Evolutionary conservation across 2,329 filamentous ascomycete genomes (phyloP).

Genomic region (Phaeoacremonium minimum): DNA sequence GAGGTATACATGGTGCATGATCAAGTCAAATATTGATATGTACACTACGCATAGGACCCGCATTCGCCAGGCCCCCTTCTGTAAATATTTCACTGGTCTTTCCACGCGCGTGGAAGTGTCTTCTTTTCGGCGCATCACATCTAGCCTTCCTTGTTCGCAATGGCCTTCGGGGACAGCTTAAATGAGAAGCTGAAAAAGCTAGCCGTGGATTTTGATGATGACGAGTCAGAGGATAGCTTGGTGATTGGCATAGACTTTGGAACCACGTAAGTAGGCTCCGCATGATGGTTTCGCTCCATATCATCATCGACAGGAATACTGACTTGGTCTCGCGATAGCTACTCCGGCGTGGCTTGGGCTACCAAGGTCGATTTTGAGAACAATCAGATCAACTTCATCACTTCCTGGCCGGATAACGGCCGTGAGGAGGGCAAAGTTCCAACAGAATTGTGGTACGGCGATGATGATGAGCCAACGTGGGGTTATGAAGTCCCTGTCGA

Average conservation of each 20-base stretch:
- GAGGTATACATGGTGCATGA: too few relatives aligned
- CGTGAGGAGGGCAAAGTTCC: slow-evolving; percentile 14
- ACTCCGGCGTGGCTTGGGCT: slow-evolving; percentile 22
- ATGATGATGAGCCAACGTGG: slow-evolving; percentile 11
- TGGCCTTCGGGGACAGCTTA: too few relatives aligned
- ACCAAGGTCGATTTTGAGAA: slow-evolving; percentile 6
- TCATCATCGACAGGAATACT: not conserved
- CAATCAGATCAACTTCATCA: slow-evolving; percentile 6
- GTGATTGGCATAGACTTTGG: slow-evolving; percentile 23
- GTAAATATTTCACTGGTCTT: not conserved
- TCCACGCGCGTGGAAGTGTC: not conserved
- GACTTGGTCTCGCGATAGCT: too few relatives aligned
- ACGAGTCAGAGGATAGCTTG: slow-evolving; percentile 1
- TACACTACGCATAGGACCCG: not conserved
- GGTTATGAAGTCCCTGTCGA: slow-evolving; percentile 14
- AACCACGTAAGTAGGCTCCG: slow-evolving; percentile 16
- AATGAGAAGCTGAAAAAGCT: too few relatives aligned
- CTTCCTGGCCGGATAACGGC: slow-evolving; percentile 4
- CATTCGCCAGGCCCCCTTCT: not conserved
- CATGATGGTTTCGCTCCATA: not conserved
- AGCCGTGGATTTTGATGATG: not conserved
- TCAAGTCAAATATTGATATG: too few relatives aligned
- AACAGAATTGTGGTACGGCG: slow-evolving; percentile 14
- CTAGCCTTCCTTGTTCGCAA: not conserved
- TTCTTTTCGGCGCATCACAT: not conserved